Base-by-base conservation (phyloP, 352 stramenopile genomes). In the Pythium aquatile region DNA sequence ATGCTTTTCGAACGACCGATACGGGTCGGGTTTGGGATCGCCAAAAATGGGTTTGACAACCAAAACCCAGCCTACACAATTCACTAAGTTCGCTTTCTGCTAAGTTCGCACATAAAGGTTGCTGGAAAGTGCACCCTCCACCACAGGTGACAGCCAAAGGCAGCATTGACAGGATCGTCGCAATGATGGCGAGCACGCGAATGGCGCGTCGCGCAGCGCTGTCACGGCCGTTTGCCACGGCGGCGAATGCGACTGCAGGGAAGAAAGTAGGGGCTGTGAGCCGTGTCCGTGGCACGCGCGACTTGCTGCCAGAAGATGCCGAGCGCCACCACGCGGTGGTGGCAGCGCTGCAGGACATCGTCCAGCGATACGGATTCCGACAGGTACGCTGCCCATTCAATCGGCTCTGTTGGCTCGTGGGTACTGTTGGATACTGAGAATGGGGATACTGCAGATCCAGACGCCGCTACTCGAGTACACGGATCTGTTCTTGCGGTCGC, bases 401-500 rank as follows among this genome's bases (percentile, higher is more conserved):
- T 9, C 0, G 32, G 32, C 32, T 35, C 32, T 35, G 32, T 35
- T 24, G 20, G 20, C 20, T 24, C 20, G 20, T 24, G 20, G 20
- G 20, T 24, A 24, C 20, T 24, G 20, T 24, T 16, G 11, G n/a
- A 9, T 48, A 9, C 14, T 24, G 40, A 24, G 16, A 48, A 13
- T 48, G 40, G 11, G 40, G 44, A 14, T 51, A 28, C 3, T 57
- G 14, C 60, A 93, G 82, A 87, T 94, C 29, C 87, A 95, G 39
- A 94, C 85, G 48, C 87, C 87, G 53, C 44, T 91, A 66, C 58
- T 96, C n/a, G 87, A 96, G 76, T 92, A 92, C 69, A 95, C 86
- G 48, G 83, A 96, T 39, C 61, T 96, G 40, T 96, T 90, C 65
- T 81, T 73, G 47, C 77, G 86, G 14, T 94, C 86, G 52, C 71